phyloP scores from a whole-genome alignment of 805 yeast genomes.

The Hanseniaspora clermontiae region DNA sequence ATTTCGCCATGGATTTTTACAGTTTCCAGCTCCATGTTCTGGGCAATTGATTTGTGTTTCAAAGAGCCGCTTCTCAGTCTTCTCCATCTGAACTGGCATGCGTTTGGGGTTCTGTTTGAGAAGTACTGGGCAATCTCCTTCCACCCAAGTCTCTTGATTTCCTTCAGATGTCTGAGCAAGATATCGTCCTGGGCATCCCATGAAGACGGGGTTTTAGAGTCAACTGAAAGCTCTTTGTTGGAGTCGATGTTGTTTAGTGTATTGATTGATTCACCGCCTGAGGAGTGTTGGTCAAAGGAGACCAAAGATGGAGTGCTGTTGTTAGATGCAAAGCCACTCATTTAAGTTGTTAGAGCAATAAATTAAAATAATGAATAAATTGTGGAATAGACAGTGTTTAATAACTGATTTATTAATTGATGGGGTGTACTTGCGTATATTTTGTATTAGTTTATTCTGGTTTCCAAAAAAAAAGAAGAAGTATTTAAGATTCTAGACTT shows the following conservation, averaged over 20 bases:
- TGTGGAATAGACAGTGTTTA: no score
- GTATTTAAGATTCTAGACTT: no score
- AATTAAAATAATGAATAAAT: background rate
- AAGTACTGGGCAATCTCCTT: constrained; percentile 73
- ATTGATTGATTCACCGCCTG: background rate
- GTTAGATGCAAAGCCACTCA: background rate
- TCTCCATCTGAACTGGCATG: constrained; percentile 85
- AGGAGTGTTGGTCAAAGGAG: background rate
- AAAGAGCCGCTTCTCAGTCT: constrained; percentile 40
- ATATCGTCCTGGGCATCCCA: constrained; percentile 75
- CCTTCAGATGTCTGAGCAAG: constrained; percentile 61
- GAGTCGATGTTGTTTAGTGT: background rate
- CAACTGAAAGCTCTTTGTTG: background rate
- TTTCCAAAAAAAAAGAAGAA: no score
- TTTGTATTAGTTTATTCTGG: no score
- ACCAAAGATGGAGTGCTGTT: background rate
- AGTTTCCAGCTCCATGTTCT: constrained; percentile 11
- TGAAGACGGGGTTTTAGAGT: constrained; percentile 37
- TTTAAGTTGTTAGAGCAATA: background rate
- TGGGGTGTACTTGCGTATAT: no score
- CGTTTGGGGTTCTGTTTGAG: constrained; percentile 71
- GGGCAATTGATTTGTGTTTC: constrained; percentile 26
- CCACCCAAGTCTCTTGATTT: constrained; percentile 77
- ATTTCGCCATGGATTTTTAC: constrained; percentile 6
- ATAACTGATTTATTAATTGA: no score